Evolutionary conservation across 2,329 filamentous ascomycete genomes (phyloP).

Genomic region (Aspergillus sp.): DNA sequence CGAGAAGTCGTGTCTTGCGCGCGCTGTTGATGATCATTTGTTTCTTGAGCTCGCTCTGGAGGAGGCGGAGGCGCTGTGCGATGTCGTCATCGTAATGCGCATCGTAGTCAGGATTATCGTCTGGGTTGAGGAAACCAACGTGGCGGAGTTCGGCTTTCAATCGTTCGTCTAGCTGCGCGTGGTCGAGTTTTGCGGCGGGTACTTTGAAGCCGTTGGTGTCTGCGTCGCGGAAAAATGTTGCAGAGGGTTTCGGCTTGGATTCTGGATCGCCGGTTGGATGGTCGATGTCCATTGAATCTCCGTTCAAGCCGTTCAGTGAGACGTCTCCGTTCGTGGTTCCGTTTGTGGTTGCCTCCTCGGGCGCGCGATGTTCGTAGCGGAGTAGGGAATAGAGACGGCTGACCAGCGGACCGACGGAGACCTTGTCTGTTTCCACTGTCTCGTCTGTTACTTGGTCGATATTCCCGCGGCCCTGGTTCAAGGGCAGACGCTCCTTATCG

Average conservation of each 20-base stretch:
- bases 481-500: constrained; percentile 68
- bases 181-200: constrained; percentile 77
- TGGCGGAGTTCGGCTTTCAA: constrained; percentile 89
- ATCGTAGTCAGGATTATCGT: constrained; percentile 77
- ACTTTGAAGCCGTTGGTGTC: constrained; percentile 79
- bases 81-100: constrained; percentile 93
- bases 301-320: constrained; percentile 52
- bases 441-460: constrained; percentile 88
- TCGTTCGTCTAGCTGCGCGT: constrained; percentile 84
- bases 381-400: constrained; percentile 79
- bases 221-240: constrained; percentile 79
- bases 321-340: constrained; percentile 58
- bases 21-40: constrained; percentile 88
- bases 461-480: constrained; percentile 81
- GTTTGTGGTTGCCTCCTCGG: constrained; percentile 58
- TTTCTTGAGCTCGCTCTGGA: constrained; percentile 81
- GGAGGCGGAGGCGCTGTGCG: constrained; percentile 80
- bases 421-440: constrained; percentile 82
- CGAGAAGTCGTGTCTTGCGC: constrained; percentile 82
- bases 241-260: constrained; percentile 62
- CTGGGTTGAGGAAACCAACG: constrained; percentile 80
- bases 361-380: constrained; percentile 69
- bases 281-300: constrained; percentile 55
- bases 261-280: constrained; percentile 48
- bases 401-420: constrained; percentile 86